Evolutionary conservation across 257 asterid genomes (phyloP).

Genomic region (Solanum sejunctum): DNA sequence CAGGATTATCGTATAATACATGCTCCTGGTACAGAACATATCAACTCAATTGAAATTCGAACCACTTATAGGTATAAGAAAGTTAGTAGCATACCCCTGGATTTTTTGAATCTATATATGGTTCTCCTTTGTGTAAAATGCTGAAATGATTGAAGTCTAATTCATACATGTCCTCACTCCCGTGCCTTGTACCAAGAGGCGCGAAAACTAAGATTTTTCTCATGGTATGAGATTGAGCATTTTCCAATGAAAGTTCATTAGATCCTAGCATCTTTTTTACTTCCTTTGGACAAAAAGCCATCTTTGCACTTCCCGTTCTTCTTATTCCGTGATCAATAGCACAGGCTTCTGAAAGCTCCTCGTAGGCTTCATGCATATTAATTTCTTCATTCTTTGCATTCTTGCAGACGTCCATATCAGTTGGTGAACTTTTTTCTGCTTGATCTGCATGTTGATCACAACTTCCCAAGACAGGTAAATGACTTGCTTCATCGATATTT

Average conservation of each 20-base stretch:
- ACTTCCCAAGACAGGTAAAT: not conserved
- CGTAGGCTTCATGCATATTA: not conserved
- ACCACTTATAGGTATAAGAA: not conserved
- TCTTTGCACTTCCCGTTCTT: not conserved
- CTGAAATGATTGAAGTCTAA: constrained; percentile 16
- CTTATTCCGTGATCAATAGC: not conserved
- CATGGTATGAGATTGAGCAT: constrained; percentile 20
- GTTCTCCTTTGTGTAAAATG: constrained; percentile 10
- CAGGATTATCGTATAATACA: constrained; percentile 11
- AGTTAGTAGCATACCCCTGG: constrained; percentile 11
- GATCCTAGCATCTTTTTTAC: constrained; percentile 2
- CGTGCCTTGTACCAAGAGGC: constrained; percentile 17
- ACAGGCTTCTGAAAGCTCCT: not conserved
- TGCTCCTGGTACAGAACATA: constrained; percentile 3
- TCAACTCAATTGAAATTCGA: not conserved
- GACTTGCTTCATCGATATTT: not conserved
- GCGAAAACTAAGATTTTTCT: constrained; percentile 19
- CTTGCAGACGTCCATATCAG: not conserved
- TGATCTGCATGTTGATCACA: not conserved
- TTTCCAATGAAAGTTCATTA: constrained; percentile 1
- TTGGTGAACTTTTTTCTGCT: not conserved
- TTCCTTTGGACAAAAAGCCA: constrained; percentile 19
- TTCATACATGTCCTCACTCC: constrained; percentile 20
- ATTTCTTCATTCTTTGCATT: not conserved
- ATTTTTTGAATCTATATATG: constrained; percentile 2